Percentiles rank a stretch among this genome's conserved stretches.
Evolutionary conservation across 2,329 filamentous ascomycete species (phyloP).

Genomic region (Clarireedia paspali): DNA sequence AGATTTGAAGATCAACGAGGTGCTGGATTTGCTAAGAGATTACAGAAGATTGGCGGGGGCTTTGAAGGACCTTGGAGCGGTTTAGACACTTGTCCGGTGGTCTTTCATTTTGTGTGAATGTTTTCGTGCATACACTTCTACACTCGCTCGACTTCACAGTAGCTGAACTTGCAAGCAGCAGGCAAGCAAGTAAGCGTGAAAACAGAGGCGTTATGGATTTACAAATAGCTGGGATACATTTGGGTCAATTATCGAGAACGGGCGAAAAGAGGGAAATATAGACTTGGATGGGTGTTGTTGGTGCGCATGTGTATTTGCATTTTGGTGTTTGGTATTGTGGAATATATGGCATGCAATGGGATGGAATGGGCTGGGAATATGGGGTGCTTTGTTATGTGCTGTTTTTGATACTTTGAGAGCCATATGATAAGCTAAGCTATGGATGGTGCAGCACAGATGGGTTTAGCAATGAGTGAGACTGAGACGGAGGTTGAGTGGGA

Average conservation of each 20-base stretch:
- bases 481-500: too few species aligned
- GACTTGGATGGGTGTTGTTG: not conserved
- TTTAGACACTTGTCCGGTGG: constrained; percentile 27
- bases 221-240: not conserved
- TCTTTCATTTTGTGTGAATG: not conserved
- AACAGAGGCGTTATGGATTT: not conserved
- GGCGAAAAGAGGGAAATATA: not conserved
- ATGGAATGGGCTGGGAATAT: not conserved
- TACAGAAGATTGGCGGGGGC: constrained; percentile 64
- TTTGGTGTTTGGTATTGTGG: not conserved
- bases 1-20: constrained; percentile 66
- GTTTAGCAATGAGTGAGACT: too few species aligned
- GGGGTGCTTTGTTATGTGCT: too few species aligned
- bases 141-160: not conserved
- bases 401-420: too few species aligned
- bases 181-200: too few species aligned
- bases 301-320: not conserved
- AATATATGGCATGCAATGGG: not conserved
- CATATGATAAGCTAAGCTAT: too few species aligned
- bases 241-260: not conserved
- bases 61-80: constrained; percentile 54
- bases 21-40: constrained; percentile 63
- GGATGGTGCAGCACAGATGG: too few species aligned
- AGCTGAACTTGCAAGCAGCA: too few species aligned
- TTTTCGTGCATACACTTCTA: not conserved